Evolutionary conservation across 495 filamentous ascomycete species (phyloP), one percentile per base, ranked within the genome.

Genomic region (Lophium mytilinum): DNA sequence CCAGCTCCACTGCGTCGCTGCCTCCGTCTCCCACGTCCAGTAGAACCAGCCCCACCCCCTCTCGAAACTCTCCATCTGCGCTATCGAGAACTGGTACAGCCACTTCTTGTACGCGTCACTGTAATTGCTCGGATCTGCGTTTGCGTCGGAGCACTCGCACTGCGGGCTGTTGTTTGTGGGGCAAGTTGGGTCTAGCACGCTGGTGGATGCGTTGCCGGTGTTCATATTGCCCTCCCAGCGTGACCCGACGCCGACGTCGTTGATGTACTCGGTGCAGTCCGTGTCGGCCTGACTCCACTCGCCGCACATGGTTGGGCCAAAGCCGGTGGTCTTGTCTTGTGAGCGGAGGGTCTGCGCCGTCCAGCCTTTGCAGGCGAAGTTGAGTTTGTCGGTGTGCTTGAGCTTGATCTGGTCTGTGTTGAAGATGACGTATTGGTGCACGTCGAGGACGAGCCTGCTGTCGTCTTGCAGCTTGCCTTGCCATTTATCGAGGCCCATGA

Each of bases 231-330:
- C 94, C 68, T 88, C 84, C 94, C 94, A 99, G 45, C 94, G 83
- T 50, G 84, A 88, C 52, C 94, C 94, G 58, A 81, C 77, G 61
- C 85, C 86, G 50, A 96, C 89, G 69, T 96, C 90, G 70, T 95
- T 97, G 56, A 99, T 79, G 66, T 90, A 83, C 61, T 78, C 60
- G 2, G 89, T 82, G 74, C 94, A 99, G 73, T 99, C 94, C 11
- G 94, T 97, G 68, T 99, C 94, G 42, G 94, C 92, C 77, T 97
- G 93, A 3, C 85, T 89, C 89, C 90, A 99, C 78, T 99, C 94
- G 64, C 92, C 94, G 68, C 92, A 89, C 52, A 97, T 83, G n/a
- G 91, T 96, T 5, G 93, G 93, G 0, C 94, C 94, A 77, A 90
- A 99, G 39, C 93, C 94, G 8, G 84, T 88, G 12, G 78, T 68